Evolutionary conservation across 352 stramenopile species (phyloP).

Genomic region (Lagenidium sp.): DNA sequence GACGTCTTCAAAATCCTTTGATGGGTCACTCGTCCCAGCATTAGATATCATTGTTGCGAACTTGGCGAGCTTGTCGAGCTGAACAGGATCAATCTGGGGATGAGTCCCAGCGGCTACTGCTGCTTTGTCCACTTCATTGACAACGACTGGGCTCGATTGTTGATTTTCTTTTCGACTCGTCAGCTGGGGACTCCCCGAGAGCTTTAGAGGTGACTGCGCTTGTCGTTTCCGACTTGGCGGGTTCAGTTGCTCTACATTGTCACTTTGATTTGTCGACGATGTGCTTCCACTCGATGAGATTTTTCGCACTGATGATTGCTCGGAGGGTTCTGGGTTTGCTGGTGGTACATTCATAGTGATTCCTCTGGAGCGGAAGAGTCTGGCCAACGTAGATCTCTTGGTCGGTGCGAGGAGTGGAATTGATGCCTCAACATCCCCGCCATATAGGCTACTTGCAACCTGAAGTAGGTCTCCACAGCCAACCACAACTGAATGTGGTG

Average conservation of each 20-base stretch:
- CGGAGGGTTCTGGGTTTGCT: conserved; percentile 1
- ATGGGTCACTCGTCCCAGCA: neutral
- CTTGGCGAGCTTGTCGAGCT: conserved; percentile 9
- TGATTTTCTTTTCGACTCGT: conserved; percentile 3
- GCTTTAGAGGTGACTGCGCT: conserved; percentile 13
- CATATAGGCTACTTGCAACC: conserved; percentile 33
- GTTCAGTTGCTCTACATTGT: too few relatives aligned
- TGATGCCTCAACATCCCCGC: conserved; percentile 36
- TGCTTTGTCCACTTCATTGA: neutral
- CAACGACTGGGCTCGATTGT: neutral
- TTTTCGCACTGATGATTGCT: too few relatives aligned
- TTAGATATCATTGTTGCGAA: conserved; percentile 14
- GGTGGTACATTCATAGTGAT: conserved; percentile 24
- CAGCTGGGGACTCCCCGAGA: conserved; percentile 9
- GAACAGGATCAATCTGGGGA: conserved; percentile 9
- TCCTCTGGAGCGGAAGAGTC: conserved; percentile 44
- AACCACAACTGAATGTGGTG: conserved; percentile 41
- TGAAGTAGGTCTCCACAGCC: conserved; percentile 53
- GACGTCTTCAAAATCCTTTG: conserved; percentile 31
- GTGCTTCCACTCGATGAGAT: too few relatives aligned
- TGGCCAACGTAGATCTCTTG: conserved; percentile 38
- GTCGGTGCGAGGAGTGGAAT: conserved; percentile 45
- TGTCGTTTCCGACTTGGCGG: conserved; percentile 7
- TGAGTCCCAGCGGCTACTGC: too few relatives aligned
- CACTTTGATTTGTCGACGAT: too few relatives aligned